Percentiles rank a stretch among this genome's conserved stretches.
phyloP scores from a whole-genome alignment of 305 asterid species.

The Coffea humblotiana region DNA sequence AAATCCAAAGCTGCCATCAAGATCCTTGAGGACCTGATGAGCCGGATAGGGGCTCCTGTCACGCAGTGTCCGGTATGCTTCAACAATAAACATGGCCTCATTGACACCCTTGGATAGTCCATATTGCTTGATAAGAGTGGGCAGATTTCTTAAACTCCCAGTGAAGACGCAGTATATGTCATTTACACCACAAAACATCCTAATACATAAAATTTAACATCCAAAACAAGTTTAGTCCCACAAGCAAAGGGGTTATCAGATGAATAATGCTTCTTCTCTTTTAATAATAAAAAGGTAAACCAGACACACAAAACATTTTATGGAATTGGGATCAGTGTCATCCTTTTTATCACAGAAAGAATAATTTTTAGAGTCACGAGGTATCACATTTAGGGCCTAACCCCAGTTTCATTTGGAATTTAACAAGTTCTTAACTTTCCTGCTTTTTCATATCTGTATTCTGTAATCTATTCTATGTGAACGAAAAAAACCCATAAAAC shows the following conservation, averaged over 20 bases:
- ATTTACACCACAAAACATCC: conserved; percentile 73
- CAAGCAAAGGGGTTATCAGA: neutral
- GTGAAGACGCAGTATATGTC: conserved; percentile 78
- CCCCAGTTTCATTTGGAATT: neutral
- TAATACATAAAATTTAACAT: conserved; percentile 22
- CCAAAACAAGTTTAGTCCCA: neutral
- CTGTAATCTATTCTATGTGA: neutral
- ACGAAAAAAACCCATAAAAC: neutral
- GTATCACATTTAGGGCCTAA: neutral
- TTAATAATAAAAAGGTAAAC: neutral
- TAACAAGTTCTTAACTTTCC: neutral
- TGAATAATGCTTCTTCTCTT: neutral
- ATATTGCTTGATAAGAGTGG: conserved; percentile 74
- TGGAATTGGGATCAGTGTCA: neutral
- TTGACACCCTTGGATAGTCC: conserved; percentile 67
- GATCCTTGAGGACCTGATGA: conserved; percentile 82
- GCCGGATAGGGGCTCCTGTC: conserved; percentile 93
- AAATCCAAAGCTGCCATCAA: conserved; percentile 83
- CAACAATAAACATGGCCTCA: conserved; percentile 78
- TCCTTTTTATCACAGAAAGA: neutral
- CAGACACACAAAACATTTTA: neutral
- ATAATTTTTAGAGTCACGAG: neutral
- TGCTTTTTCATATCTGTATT: neutral
- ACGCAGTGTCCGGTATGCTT: conserved; percentile 82
- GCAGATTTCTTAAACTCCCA: conserved; percentile 69